Conservation (phyloP, 192 early-diverging fungal species). For the Linnemannia zychae region DNA sequence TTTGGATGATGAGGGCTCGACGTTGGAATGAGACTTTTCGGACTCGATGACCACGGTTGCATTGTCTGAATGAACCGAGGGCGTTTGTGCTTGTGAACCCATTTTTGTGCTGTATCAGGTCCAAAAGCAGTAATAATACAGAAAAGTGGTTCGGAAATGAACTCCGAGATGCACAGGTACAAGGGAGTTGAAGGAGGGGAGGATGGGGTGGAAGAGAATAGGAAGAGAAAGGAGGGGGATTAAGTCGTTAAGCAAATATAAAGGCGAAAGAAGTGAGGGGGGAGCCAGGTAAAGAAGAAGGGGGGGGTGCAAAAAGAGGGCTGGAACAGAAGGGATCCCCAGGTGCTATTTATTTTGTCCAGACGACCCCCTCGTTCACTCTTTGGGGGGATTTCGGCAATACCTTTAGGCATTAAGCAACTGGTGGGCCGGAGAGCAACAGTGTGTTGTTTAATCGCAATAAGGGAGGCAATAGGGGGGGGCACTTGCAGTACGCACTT, state of each 20-base stretch:
- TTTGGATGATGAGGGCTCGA: conserved; percentile 14
- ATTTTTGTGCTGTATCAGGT: neutral
- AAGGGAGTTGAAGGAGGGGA: neutral
- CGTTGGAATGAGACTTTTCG: conserved; percentile 28
- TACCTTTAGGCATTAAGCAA: conserved; percentile 13
- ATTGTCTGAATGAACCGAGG: conserved; percentile 40
- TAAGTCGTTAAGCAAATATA: neutral
- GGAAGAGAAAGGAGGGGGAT: neutral
- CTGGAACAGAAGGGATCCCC: neutral
- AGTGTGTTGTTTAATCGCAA: neutral
- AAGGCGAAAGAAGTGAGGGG: neutral
- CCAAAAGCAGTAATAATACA: no score
- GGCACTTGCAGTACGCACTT: neutral
- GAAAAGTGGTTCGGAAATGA: neutral
- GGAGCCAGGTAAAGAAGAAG: neutral
- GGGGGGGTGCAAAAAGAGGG: neutral
- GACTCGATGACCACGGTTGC: conserved; percentile 40
- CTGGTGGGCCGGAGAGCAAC: neutral
- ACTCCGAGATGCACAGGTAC: neutral
- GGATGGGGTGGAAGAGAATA: neutral
- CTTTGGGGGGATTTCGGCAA: conserved; percentile 3
- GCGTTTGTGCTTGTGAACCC: conserved; percentile 15
- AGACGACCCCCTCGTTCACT: neutral
- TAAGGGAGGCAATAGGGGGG: neutral
- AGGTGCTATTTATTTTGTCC: conserved; percentile 9